Evolutionary conservation across 2,329 filamentous ascomycete species (phyloP).

Genomic region (Fusarium solani-melongenae): DNA sequence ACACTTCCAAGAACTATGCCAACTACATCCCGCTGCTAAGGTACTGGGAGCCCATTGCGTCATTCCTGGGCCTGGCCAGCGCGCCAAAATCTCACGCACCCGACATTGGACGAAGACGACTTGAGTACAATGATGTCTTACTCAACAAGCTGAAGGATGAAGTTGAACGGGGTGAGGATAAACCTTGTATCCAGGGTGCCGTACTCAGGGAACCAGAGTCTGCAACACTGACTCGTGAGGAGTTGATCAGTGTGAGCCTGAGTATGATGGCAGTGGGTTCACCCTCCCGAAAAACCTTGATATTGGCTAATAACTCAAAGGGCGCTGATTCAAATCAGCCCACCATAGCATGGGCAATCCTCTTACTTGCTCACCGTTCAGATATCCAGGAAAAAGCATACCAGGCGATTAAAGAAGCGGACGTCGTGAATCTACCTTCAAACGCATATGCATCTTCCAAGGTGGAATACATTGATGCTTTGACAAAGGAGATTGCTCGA

Average conservation of each 20-base stretch:
- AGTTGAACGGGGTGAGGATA: slow-evolving; percentile 65
- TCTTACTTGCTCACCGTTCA: slow-evolving; percentile 42
- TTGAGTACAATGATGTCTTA: slow-evolving; percentile 32
- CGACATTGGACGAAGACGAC: slow-evolving; percentile 32
- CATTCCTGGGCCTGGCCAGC: neutral
- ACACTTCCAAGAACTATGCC: slow-evolving; percentile 35
- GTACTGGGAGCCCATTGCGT: slow-evolving; percentile 6
- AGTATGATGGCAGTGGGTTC: slow-evolving; percentile 61
- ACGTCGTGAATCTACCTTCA: neutral
- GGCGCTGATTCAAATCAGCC: slow-evolving; percentile 45
- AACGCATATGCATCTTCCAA: slow-evolving; percentile 57
- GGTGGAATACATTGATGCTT: slow-evolving; percentile 71
- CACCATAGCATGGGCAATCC: slow-evolving; percentile 43
- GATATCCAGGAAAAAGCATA: slow-evolving; percentile 43
- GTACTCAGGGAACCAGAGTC: slow-evolving; percentile 75
- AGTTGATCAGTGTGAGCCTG: slow-evolving; percentile 74
- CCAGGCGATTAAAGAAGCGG: slow-evolving; percentile 2
- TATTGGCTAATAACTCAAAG: slow-evolving; percentile 2
- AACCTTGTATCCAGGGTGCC: slow-evolving; percentile 74
- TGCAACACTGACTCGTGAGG: slow-evolving; percentile 69
- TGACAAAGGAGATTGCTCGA: slow-evolving; percentile 72
- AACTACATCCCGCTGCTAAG: slow-evolving; percentile 39
- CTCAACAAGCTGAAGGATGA: slow-evolving; percentile 32
- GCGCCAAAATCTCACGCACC: slow-evolving; percentile 6
- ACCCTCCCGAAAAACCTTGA: too few species aligned